Base-by-base conservation (phyloP, 2,329 filamentous ascomycete species). In the Intubia oerlemansii region DNA sequence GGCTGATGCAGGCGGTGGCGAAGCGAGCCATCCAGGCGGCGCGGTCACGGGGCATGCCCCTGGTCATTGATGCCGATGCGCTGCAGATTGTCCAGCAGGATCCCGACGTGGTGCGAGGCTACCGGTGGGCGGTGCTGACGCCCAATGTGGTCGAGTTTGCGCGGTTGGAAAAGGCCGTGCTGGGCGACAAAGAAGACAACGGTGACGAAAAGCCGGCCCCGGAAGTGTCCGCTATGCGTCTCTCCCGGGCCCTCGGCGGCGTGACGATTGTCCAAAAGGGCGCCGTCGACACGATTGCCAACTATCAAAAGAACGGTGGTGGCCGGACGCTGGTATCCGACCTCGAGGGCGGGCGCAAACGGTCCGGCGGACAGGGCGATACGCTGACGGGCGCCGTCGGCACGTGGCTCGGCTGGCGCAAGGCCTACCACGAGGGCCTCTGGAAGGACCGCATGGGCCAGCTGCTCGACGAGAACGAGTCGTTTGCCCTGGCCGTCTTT, bases 131-230 rank as follows among this genome's bases (percentile, higher is more conserved):
- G 29, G 80, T 98, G 30, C 54, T 98, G 32, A 98, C 88, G 24
- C 88, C 88, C 2, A 98, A 98, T 38, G 76, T 93, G 1, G 81
- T 91, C 5, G 88, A 98, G 49, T 95, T 95, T 45, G 71, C 65
- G 2, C 61, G 84, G 10, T 50, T 98, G 24, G 84, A 81, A 33
- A 75, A 81, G 48, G 62, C 69, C 2, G 59, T 88, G 33, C 67
- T 30, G 64, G 81, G 52, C 5, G 23, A 19, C 13, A 16, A 41
- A 43, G 1, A 44, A 43, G 0, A 34, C 17, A 15, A 18, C 12
- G 15, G 15, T 6, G 25, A n/a, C n/a, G n/a, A n/a, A n/a, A n/a
- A n/a, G n/a, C 17, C 5, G 13, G 10, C 4, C 46, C 51, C 3
- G 54, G 52, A 28, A 15, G 18, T 16, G 3, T 14, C 17, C 19